Percentiles rank a stretch among this genome's conserved stretches.
phyloP scores from a whole-genome alignment of 495 filamentous ascomycete species.

The Parachaetomium inaequale region DNA sequence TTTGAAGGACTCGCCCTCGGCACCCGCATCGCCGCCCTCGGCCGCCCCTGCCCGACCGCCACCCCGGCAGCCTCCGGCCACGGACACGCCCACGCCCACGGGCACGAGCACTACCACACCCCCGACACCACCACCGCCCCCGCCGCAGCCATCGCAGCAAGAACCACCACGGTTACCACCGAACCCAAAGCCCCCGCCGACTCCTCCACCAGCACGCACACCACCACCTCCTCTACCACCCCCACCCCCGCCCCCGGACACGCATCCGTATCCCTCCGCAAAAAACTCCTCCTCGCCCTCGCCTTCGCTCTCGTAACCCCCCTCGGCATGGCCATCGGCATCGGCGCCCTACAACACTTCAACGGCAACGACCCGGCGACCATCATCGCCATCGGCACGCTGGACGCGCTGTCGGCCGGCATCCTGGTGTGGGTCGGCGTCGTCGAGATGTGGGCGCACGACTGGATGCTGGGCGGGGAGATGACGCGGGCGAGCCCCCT shows the following conservation, averaged over 20 bases:
- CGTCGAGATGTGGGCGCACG: conserved; percentile 57
- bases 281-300: conserved; percentile 47
- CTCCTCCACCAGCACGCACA: background rate
- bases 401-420: conserved; percentile 55
- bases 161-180: background rate
- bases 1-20: conserved; percentile 78
- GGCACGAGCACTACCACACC: conserved; percentile 20
- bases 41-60: conserved; percentile 3
- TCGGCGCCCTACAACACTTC: conserved; percentile 50
- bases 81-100: conserved; percentile 18
- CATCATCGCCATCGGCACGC: conserved; percentile 54
- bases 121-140: conserved; percentile 6
- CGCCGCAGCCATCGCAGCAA: background rate
- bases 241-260: background rate
- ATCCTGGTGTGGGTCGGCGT: conserved; percentile 58
- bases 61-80: background rate
- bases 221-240: background rate
- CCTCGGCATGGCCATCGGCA: conserved; percentile 57
- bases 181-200: background rate
- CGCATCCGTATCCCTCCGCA: conserved; percentile 21
- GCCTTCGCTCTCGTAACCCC: conserved; percentile 57
- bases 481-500: conserved; percentile 24
- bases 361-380: conserved; percentile 55
- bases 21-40: conserved; percentile 56
- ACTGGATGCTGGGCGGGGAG: conserved; percentile 48